Base-by-base conservation (phyloP, 2,329 filamentous ascomycete species). In the Xylaria sp. region DNA sequence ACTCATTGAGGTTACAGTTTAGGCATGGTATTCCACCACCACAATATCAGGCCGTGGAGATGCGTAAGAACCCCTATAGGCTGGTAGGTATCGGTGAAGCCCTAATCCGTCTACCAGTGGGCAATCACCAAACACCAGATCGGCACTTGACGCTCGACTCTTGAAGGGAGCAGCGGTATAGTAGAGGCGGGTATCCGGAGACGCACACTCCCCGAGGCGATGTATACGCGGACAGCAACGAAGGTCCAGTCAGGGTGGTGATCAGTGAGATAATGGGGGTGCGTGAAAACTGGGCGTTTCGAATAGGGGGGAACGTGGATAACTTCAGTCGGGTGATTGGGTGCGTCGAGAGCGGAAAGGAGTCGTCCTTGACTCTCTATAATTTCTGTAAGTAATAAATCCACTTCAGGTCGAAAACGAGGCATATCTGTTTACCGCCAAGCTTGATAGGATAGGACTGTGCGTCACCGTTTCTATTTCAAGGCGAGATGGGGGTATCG, bases 371-470 rank as follows among this genome's bases (percentile, higher is more conserved):
- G 56, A 31, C 25, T 12, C 10, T n/a, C 55, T 56, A 34, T 55
- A 15, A 46, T 25, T 12, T 50, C 31, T 55, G 50, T 56, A 34
- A 65, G 50, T 31, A 64, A 44, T 28, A 48, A 31, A 60, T 56
- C n/a, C 25, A 59, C 39, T 28, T 52, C 13, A 55, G 13, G 34
- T 31, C 23, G 46, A 28, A 48, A 34, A 15, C 28, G 18, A 20
- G 10, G 55, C 28, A 48, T 44, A 31, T 31, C 41, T 37, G 13
- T 50, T 20, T 25, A 31, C 2, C 54, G 20, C 34, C 18, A 44
- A 28, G 54, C 51, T 28, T 65, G 31, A 44, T 64, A 25, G 61
- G 41, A 48, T 48, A 2, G 28, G 25, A 28, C 61, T 48, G 41
- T 56, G 31, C 61, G 46, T 50, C 13, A 50, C 31, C 12, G 20